Evolutionary conservation across 108 stramenopile genomes (phyloP), one percentile per base, ranked within the genome.

Genomic region (Asterionellopsis glacialis): DNA sequence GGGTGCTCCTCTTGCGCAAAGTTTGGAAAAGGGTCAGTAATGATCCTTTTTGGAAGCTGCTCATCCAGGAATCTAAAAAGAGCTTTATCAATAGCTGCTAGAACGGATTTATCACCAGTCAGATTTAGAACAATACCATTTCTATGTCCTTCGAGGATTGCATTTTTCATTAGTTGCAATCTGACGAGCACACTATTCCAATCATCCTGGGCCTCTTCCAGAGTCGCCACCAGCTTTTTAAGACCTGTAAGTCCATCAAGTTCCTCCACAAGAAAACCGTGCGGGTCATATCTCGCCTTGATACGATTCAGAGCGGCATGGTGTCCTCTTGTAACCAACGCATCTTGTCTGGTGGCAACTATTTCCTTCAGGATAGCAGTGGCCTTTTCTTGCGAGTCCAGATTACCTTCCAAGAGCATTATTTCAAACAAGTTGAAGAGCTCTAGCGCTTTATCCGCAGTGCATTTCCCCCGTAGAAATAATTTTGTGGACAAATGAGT

Each of bases 81-180:
- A 16, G 53, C 52, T 7, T 61, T 43, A 27, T 80, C 51, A 38
- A 92, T 54, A 15, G 53, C 52, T 28, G 69, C 58, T 16, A 93
- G 51, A 22, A 87, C 69, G 42, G 60, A 51, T 43, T 69, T 58
- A 44, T 93, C 95, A 0, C 92, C 96, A 24, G 92, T 93, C 33
- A 97, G 53, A 53, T 91, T 88, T 24, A 97, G 44, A 11, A 91
- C 44, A 80, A 89, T 76, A n/a, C 85, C 88, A 57, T 71, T 76
- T 24, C 77, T 75, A 61, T 72, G 65, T 16, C 70, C 76, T 42
- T 59, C 62, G 15, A 88, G 59, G n/a, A 96, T 69, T 9, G 75
- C 74, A 45, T 77, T 63, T 28, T 68, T 75, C 65, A 94, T 76
- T 15, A 59, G 25, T 38, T 81, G 63, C 7, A 97, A 70, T 13